Base-by-base conservation (phyloP, 768 basidiomycete species). In the Pleurotus djamor region DNA sequence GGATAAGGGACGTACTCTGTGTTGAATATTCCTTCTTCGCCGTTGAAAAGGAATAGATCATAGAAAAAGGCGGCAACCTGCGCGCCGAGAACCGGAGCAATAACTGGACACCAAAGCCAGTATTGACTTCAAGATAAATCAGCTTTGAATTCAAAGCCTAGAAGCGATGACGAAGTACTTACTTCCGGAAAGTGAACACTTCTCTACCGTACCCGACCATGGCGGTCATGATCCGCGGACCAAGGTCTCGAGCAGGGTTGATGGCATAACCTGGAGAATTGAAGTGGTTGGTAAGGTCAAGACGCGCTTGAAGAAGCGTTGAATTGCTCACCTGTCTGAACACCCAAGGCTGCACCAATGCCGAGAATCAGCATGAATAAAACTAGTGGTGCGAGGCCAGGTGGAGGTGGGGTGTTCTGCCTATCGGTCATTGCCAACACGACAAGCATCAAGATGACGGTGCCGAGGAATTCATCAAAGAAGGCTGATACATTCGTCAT, bases 91-190 rank as follows among this genome's bases (percentile, higher is more conserved):
- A 88, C 76, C 5, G 88, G 83, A 1, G 74, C 87, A 10, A 88
- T 68, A 17, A 88, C 65, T 13, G 86, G 83, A 63, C 83, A 84
- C 88, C 88, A 91, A 43, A 91, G 60, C 89, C 88, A 90, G 66
- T 89, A 91, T 66, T 91, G 87, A 63, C 79, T 82, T 69, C 54
- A 60, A 35, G 14, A 4, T 14, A n/a, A 36, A n/a, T 52, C 33
- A 32, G 51, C n/a, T 14, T 36, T 4, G 13, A 37, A 37, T 70
- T 67, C 17, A 7, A 68, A 65, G 66, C 17, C 9, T 44, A 43
- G 57, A 33, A n/a, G 52, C 41, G 59, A 10, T 55, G 21, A 3
- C 21, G 21, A 41, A 32, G 14, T 34, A 70, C 82, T 48, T 69
- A 83, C 77, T 72, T 75, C 62, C 77, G 67, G 61, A 74, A 79